Conservation (phyloP, 208 protist species). For the Leptomonas pyrrhocoris region DNA sequence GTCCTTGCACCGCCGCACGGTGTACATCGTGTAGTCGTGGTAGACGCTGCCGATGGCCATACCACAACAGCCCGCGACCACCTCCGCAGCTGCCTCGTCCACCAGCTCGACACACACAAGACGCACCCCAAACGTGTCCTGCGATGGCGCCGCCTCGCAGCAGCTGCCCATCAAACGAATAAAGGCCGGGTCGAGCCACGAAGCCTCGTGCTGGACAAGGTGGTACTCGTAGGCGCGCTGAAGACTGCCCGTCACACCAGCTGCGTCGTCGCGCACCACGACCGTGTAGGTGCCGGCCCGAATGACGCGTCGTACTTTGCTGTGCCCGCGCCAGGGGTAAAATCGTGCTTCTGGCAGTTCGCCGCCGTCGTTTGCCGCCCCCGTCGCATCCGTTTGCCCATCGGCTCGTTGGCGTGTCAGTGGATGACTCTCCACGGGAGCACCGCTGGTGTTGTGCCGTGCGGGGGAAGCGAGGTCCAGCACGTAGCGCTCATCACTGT, state of each 20-base stretch:
- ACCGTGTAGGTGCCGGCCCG: constrained; percentile 40
- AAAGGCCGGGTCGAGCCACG: constrained; percentile 48
- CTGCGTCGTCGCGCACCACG: constrained; percentile 40
- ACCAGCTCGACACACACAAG: constrained; percentile 62
- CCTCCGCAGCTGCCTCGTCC: constrained; percentile 28
- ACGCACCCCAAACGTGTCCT: constrained; percentile 11
- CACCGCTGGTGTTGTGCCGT: no score
- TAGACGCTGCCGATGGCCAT: constrained; percentile 62
- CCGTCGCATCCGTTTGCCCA: not conserved
- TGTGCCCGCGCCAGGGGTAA: constrained; percentile 51
- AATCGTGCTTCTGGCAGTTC: not conserved
- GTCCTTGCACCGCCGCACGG: constrained; percentile 24
- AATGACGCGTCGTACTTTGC: constrained; percentile 52
- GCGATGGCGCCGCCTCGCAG: not conserved
- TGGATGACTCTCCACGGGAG: no score
- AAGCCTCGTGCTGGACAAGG: not conserved
- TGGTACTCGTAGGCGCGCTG: constrained; percentile 56
- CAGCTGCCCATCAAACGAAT: constrained; percentile 26
- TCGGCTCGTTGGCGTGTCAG: no score
- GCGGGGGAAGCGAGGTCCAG: constrained; percentile 29
- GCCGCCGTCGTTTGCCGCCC: not conserved
- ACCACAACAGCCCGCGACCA: constrained; percentile 69
- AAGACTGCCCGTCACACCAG: constrained; percentile 40
- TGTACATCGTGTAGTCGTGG: constrained; percentile 88
- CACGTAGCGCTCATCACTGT: constrained; percentile 41